A percentile compares a stretch with the other conserved stretches of the same genome.
phyloP scores from a whole-genome alignment of 441 rosid species.

The Pelargonium myrrhifolium region DNA sequence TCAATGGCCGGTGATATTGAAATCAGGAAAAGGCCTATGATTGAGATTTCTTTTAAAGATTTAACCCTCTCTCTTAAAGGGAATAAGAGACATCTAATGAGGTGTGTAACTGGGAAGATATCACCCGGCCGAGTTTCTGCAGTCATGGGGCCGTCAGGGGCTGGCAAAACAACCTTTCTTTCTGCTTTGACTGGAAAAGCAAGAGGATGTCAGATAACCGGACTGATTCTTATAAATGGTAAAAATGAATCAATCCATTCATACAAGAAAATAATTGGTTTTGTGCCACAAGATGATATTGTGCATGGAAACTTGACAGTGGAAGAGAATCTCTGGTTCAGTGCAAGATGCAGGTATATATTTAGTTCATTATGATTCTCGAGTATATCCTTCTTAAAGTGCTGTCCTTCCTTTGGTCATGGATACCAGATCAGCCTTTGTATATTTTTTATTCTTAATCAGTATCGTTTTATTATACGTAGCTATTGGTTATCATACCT shows the following conservation, averaged over 20 bases:
- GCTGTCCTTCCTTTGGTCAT: constrained; percentile 1
- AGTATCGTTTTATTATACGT: neutral
- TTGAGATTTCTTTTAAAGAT: constrained; percentile 83
- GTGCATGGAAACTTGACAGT: constrained; percentile 97
- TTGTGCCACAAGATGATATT: constrained; percentile 95
- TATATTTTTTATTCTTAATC: neutral
- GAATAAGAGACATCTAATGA: constrained; percentile 73
- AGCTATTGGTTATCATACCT: constrained; percentile 3
- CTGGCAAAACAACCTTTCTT: constrained; percentile 95
- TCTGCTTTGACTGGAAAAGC: constrained; percentile 88
- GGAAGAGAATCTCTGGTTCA: constrained; percentile 95
- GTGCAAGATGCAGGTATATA: constrained; percentile 93
- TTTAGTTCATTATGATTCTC: neutral
- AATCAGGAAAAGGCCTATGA: constrained; percentile 51
- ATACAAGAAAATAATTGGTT: constrained; percentile 83
- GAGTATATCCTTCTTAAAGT: constrained; percentile 3
- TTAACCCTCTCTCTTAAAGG: constrained; percentile 67
- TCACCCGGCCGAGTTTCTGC: constrained; percentile 89
- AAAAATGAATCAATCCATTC: constrained; percentile 66
- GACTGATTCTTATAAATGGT: constrained; percentile 76
- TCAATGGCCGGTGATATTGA: constrained; percentile 74
- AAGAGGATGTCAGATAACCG: constrained; percentile 62
- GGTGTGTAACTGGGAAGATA: constrained; percentile 84
- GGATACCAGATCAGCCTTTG: constrained; percentile 2
- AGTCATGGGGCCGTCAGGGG: constrained; percentile 99